These are phyloP conservation scores for Zhuliangozyma blackwelliae DNA, from an alignment of 1,139 yeast species.

Conservation along the genomic window DNA sequence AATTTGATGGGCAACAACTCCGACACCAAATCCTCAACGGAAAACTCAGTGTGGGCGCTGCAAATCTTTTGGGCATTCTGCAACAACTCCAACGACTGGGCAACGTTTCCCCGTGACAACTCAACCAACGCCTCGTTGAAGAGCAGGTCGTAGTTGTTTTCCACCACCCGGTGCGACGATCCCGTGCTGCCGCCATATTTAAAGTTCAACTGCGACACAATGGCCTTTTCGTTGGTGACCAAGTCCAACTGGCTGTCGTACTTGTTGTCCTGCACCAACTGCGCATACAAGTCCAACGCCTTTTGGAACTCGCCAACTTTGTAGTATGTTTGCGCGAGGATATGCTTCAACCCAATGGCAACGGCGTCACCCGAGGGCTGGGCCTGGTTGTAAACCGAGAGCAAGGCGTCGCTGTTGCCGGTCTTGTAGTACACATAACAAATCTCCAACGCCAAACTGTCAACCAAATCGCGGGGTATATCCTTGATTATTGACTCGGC, in stretches of 20 bases:
- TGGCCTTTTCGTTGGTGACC: conserved; percentile 65
- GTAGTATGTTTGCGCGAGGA: conserved; percentile 80
- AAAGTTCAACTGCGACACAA: conserved; percentile 49
- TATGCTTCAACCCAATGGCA: conserved; percentile 55
- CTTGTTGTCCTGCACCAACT: conserved; percentile 39
- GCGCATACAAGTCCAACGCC: conserved; percentile 54
- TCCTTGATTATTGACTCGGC: conserved; percentile 49
- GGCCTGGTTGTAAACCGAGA: conserved; percentile 30
- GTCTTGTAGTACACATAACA: conserved; percentile 71
- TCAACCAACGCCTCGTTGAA: conserved; percentile 68
- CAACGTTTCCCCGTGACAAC: conserved; percentile 41
- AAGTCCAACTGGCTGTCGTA: conserved; percentile 51
- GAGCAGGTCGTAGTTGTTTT: conserved; percentile 31
- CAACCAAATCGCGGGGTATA: conserved; percentile 31
- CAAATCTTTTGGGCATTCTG: conserved; percentile 47
- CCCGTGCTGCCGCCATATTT: conserved; percentile 6
- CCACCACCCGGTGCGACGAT: conserved; percentile 5
- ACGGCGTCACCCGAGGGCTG: conserved; percentile 18
- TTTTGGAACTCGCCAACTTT: conserved; percentile 55
- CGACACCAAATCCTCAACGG: conserved; percentile 34
- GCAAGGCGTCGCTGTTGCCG: conserved; percentile 42
- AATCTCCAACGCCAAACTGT: conserved; percentile 48
- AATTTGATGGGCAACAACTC: conserved; percentile 63
- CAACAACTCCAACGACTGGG: conserved; percentile 44
- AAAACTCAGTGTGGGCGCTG: conserved; percentile 33